These are phyloP conservation scores for Thelephora ganbajun DNA, from an alignment of 768 basidiomycete genomes.

Conservation along the genomic window DNA sequence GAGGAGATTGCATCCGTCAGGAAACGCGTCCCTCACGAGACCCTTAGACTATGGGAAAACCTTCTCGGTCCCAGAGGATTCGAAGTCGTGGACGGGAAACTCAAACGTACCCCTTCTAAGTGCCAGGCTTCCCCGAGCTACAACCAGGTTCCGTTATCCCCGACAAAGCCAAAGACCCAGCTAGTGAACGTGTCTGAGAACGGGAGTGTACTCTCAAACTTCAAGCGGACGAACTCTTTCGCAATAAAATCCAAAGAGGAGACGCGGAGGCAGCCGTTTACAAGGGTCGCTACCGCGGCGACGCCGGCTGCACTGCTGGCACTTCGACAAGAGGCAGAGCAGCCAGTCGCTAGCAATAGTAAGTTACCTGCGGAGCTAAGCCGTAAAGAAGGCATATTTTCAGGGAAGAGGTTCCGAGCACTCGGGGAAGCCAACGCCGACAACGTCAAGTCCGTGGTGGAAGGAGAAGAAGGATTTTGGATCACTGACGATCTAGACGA, in stretches of 20 bases:
- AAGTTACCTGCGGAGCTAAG: background rate
- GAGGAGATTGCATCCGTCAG: slow-evolving; percentile 39
- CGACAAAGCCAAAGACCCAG: slow-evolving; percentile 1
- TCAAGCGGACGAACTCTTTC: slow-evolving; percentile 55
- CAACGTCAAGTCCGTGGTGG: slow-evolving; percentile 45
- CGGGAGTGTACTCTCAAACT: slow-evolving; percentile 37
- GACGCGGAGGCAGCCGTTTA: slow-evolving; percentile 8
- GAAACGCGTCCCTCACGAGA: slow-evolving; percentile 45
- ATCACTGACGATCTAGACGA: slow-evolving; percentile 27
- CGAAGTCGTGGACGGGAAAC: slow-evolving; percentile 39
- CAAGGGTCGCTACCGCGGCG: background rate
- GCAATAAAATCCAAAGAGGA: slow-evolving; percentile 13
- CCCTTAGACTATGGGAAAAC: slow-evolving; percentile 56
- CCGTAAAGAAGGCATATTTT: slow-evolving; percentile 27
- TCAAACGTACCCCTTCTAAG: slow-evolving; percentile 50
- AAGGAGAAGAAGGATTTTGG: slow-evolving; percentile 41
- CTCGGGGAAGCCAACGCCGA: slow-evolving; percentile 53
- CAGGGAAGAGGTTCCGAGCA: slow-evolving; percentile 40
- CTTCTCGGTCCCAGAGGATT: slow-evolving; percentile 59
- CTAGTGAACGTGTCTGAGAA: background rate
- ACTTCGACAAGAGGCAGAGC: slow-evolving; percentile 2
- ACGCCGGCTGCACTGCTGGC: background rate
- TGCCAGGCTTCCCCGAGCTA: slow-evolving; percentile 5
- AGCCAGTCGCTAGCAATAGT: slow-evolving; percentile 4
- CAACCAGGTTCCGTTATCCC: slow-evolving; percentile 7